A percentile compares a stretch with the other conserved stretches of the same genome.
phyloP scores from a whole-genome alignment of 2,329 filamentous ascomycete species.

The Zymoseptoria ardabiliae region DNA sequence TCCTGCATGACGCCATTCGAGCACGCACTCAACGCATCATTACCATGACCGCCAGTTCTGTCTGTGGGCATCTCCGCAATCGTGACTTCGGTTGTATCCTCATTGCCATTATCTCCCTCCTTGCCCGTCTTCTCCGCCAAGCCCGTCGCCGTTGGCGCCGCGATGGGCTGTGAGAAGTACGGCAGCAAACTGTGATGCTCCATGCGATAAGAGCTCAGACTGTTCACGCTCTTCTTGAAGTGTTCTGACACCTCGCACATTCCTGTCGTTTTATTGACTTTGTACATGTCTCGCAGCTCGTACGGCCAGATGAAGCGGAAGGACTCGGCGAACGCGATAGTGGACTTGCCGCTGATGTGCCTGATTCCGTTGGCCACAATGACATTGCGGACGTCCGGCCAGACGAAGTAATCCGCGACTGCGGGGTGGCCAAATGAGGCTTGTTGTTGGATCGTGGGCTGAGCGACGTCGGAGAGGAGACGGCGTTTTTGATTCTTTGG shows the following conservation, averaged over 20 bases:
- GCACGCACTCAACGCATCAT: background rate
- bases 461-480: constrained; percentile 7
- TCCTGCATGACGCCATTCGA: constrained; percentile 1
- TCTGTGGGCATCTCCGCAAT: background rate
- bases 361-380: constrained; percentile 10
- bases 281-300: constrained; percentile 15
- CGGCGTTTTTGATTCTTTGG: constrained; percentile 16
- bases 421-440: constrained; percentile 4
- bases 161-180: constrained; percentile 12
- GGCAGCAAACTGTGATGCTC: constrained; percentile 11
- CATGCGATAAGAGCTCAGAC: constrained; percentile 10
- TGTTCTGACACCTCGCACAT: constrained; percentile 13
- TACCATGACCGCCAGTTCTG: background rate
- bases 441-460: constrained; percentile 10
- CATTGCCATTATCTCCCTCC: constrained; percentile 1
- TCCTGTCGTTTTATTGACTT: constrained; percentile 12
- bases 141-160: constrained; percentile 5
- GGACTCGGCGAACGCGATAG: constrained; percentile 14
- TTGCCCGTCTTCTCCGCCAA: background rate
- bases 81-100: constrained; percentile 7
- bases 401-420: constrained; percentile 17
- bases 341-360: constrained; percentile 8
- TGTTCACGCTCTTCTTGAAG: constrained; percentile 12
- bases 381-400: constrained; percentile 16
- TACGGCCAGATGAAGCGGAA: constrained; percentile 17